Conservation (phyloP, 495 filamentous ascomycete genomes). For the Penicillium manginii region DNA sequence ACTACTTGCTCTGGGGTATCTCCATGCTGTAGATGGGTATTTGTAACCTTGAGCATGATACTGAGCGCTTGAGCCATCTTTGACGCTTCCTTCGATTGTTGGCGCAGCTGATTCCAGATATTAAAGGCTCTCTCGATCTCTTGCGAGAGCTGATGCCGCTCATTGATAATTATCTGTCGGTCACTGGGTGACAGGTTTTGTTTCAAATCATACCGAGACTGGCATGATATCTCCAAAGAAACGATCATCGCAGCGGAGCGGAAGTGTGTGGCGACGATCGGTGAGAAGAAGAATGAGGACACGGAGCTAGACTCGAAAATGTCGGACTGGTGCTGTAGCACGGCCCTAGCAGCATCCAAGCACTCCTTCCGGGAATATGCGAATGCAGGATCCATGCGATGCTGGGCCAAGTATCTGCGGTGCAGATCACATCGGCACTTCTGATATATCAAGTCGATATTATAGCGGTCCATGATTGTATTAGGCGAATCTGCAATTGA, state of each 20-base stretch:
- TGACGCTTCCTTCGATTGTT: slow-evolving; percentile 21
- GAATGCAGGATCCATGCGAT: slow-evolving; percentile 68
- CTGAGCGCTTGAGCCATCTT: slow-evolving; percentile 23
- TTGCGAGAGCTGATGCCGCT: slow-evolving; percentile 11
- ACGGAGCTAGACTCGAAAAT: slow-evolving; percentile 72
- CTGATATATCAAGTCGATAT: slow-evolving; percentile 76
- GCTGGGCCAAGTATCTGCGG: slow-evolving; percentile 71
- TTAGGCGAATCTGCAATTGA: slow-evolving; percentile 70
- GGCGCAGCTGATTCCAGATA: slow-evolving; percentile 20
- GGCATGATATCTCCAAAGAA: slow-evolving; percentile 26
- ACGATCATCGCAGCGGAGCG: slow-evolving; percentile 26
- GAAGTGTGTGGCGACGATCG: slow-evolving; percentile 20
- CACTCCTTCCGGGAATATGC: slow-evolving; percentile 74
- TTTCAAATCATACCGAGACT: slow-evolving; percentile 23
- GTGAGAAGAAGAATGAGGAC: slow-evolving; percentile 27
- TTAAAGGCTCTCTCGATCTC: slow-evolving; percentile 18
- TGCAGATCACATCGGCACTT: slow-evolving; percentile 81
- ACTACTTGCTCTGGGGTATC: slow-evolving; percentile 11
- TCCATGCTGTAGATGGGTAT: slow-evolving; percentile 16
- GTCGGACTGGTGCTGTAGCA: slow-evolving; percentile 71
- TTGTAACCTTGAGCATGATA: slow-evolving; percentile 26
- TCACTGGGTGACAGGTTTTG: slow-evolving; percentile 12
- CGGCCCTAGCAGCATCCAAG: slow-evolving; percentile 73
- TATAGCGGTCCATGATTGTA: slow-evolving; percentile 79
- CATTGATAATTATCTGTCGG: slow-evolving; percentile 5